Evolutionary conservation across 2,329 filamentous ascomycete species (phyloP).

Genomic region (Leptoxyphium fumago): DNA sequence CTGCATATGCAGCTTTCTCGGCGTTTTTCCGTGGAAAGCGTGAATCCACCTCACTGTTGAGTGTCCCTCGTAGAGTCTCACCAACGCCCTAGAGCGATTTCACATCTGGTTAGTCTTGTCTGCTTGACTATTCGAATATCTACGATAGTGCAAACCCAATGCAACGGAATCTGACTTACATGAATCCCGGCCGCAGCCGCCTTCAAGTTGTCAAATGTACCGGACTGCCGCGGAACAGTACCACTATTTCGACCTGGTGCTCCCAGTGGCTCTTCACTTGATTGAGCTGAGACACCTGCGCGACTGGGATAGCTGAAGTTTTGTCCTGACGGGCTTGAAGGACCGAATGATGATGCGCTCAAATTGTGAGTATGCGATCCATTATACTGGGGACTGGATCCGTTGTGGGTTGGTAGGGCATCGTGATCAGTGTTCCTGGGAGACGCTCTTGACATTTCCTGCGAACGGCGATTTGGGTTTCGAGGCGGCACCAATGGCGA

Average conservation of each 20-base stretch:
- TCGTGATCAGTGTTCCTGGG: constrained; percentile 1
- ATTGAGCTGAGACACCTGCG: background rate
- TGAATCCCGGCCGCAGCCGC: constrained; percentile 18
- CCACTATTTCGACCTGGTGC: background rate
- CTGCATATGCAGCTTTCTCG: constrained; percentile 13
- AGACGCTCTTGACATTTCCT: background rate
- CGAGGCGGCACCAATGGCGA: constrained; percentile 1
- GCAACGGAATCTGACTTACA: constrained; percentile 7
- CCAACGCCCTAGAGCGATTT: constrained; percentile 15
- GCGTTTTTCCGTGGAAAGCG: constrained; percentile 13
- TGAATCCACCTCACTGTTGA: constrained; percentile 18
- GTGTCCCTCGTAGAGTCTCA: constrained; percentile 18
- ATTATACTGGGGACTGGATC: background rate
- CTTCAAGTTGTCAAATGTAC: constrained; percentile 11
- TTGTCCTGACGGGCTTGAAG: background rate
- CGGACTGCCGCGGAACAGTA: background rate
- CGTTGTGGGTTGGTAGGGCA: background rate
- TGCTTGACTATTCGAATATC: background rate
- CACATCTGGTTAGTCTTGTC: too few relatives aligned
- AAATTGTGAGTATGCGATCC: background rate
- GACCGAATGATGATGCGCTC: background rate
- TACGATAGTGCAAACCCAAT: constrained; percentile 1
- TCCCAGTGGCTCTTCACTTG: background rate
- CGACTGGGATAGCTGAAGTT: background rate
- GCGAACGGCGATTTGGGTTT: constrained; percentile 1